phyloP scores from a whole-genome alignment of 1,139 yeast genomes.

The Zygoascus sp. region DNA sequence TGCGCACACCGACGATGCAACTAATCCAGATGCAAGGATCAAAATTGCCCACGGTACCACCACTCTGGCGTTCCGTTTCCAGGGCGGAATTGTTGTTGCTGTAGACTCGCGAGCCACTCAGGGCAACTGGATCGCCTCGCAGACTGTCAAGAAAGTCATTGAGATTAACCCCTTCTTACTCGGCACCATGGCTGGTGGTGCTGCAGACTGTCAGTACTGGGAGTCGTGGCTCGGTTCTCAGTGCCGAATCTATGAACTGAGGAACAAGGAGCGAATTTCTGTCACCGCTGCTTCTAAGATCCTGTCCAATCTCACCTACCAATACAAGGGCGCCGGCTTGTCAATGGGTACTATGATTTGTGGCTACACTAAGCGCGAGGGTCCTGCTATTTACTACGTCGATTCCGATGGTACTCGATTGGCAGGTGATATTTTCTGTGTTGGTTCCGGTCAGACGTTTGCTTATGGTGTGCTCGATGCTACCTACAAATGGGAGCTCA shows the following conservation, averaged over 20 bases:
- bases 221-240: constrained; percentile 98
- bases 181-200: constrained; percentile 99
- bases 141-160: constrained; percentile 94
- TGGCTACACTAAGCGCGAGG: constrained; percentile 93
- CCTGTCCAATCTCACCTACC: constrained; percentile 81
- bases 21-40: constrained; percentile 89
- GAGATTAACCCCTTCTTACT: constrained; percentile 91
- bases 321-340: constrained; percentile 96
- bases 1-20: constrained; percentile 95
- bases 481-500: constrained; percentile 81
- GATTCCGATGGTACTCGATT: constrained; percentile 97
- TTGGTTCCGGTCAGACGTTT: constrained; percentile 98
- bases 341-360: constrained; percentile 99
- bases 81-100: constrained; percentile 94
- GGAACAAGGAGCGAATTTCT: constrained; percentile 90
- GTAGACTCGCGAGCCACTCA: constrained; percentile 99
- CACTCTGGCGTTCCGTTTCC: constrained; percentile 90
- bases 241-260: constrained; percentile 89
- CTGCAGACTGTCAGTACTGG: constrained; percentile 99
- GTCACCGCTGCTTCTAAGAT: constrained; percentile 98
- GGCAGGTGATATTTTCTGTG: constrained; percentile 93
- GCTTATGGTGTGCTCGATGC: constrained; percentile 99
- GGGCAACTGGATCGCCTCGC: constrained; percentile 97
- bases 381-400: constrained; percentile 92
- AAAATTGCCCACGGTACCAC: constrained; percentile 99